These are phyloP conservation scores for Chlorella vulgaris DNA, from an alignment of 139 green algal genomes.

Conservation along the genomic window DNA sequence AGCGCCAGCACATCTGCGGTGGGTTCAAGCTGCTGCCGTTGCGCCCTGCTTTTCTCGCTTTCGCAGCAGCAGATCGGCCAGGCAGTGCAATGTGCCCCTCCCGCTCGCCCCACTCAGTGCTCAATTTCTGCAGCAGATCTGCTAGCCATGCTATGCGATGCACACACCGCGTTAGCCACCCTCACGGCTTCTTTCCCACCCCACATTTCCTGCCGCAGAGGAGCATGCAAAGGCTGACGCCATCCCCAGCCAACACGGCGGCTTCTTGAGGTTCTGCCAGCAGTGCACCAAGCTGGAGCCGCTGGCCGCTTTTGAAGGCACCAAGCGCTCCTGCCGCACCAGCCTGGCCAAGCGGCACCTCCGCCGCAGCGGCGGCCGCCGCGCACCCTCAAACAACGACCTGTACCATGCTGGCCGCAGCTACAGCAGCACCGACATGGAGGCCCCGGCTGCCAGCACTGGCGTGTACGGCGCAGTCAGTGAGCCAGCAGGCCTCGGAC, in stretches of 20 bases:
- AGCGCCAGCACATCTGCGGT: constrained; percentile 27
- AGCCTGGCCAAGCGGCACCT: constrained; percentile 24
- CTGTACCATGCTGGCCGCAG: background rate
- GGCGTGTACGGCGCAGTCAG: background rate
- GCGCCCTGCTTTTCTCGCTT: background rate
- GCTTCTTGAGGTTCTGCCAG: constrained; percentile 20
- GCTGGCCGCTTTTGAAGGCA: background rate
- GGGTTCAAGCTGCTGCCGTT: background rate
- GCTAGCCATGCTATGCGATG: background rate
- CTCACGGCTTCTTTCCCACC: background rate
- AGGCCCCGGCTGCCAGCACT: background rate
- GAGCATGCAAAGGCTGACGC: constrained; percentile 15
- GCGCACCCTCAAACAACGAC: background rate
- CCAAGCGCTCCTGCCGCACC: constrained; percentile 4
- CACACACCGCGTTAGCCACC: no score
- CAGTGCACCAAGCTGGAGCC: constrained; percentile 34
- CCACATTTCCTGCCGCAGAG: background rate
- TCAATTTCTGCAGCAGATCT: no score
- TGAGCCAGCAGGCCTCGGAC: background rate
- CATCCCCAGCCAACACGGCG: background rate
- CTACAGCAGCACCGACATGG: background rate
- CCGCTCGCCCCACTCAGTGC: no score
- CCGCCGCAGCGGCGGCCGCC: constrained; percentile 7
- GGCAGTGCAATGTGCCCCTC: no score
- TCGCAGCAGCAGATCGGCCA: background rate